Base-by-base conservation (phyloP, 768 basidiomycete genomes). In the Sporobolomyces phaffii region DNA sequence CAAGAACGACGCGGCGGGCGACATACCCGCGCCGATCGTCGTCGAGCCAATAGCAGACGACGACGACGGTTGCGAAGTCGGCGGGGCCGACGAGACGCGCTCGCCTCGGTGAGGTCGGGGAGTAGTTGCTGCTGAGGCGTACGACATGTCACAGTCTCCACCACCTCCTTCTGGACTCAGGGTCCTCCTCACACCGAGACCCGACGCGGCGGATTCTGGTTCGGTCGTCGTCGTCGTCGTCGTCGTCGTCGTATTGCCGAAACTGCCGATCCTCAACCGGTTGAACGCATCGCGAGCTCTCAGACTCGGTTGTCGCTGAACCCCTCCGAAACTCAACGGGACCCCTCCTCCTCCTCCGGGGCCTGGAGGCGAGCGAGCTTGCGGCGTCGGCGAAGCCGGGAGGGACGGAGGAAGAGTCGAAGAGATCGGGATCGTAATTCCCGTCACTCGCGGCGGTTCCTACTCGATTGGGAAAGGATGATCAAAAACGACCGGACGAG, bases 1-100 rank as follows among this genome's bases (percentile, higher is more conserved):
- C 31, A 74, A 65, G 65, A 74, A 74, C 13, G 64, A 58, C 2
- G 73, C 70, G 20, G 74, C 74, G 17, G 61, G 69, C 1, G 64
- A 62, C 26, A 29, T 59, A 28, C 57, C 53, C n/a, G 38, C 31
- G 13, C 57, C 29, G 29, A 17, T 24, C 9, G 31, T 9, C 11
- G 26, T 3, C 9, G 31, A n/a, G n/a, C n/a, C n/a, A n/a, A n/a
- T 34, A 36, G 48, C 26, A 15, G 48, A 15, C 5, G 45, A 5
- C 22, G 44, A 31, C 9, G 31, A 52, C 20, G 20, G 47, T 26
- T 28, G 59, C 43, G 38, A 26, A 13, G 40, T 7, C 11, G 40
- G 45, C 18, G 45, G 24, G 14, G 45, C 31, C 3, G 58, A 33
- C 18, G 60, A 38, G 48, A 17, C 3, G 17, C 26, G 22, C n/a